These are phyloP conservation scores for Cladophialophora yegresii DNA, from an alignment of 2,329 filamentous ascomycete species.

Conservation along the genomic window DNA sequence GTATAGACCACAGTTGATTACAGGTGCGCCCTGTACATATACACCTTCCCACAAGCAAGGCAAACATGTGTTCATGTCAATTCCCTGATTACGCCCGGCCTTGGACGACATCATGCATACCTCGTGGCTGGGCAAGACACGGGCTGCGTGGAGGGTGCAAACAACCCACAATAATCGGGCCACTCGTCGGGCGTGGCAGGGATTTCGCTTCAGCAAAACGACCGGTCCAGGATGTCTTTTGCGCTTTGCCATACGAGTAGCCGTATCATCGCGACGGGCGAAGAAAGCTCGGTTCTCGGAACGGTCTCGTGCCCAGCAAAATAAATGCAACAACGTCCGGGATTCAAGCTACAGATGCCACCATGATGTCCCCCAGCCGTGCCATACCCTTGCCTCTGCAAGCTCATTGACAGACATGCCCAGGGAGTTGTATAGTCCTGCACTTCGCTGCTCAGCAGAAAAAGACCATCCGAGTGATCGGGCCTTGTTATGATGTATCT, in stretches of 20 bases:
- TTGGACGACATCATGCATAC: constrained; percentile 30
- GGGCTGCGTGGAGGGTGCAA: background rate
- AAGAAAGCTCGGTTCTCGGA: background rate
- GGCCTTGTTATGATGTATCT: background rate
- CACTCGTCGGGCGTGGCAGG: background rate
- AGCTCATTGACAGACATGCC: too few species aligned
- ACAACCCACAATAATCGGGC: background rate
- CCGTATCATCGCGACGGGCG: background rate
- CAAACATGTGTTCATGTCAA: constrained; percentile 3
- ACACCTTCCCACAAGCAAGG: constrained; percentile 2
- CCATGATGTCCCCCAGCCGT: background rate
- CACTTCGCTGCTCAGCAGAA: background rate
- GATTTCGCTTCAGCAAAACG: background rate
- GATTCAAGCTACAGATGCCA: background rate
- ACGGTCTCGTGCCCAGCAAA: background rate
- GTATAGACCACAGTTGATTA: too few species aligned
- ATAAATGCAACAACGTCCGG: background rate
- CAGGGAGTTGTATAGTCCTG: too few species aligned
- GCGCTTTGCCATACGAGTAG: background rate
- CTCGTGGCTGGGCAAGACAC: constrained; percentile 16
- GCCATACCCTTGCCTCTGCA: too few species aligned
- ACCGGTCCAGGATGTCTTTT: background rate
- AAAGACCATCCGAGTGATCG: background rate
- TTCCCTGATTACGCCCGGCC: constrained; percentile 17
- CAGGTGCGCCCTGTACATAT: background rate